Evolutionary conservation across 2,329 filamentous ascomycete genomes (phyloP).

Genomic region (Pseudocercospora fuligena): DNA sequence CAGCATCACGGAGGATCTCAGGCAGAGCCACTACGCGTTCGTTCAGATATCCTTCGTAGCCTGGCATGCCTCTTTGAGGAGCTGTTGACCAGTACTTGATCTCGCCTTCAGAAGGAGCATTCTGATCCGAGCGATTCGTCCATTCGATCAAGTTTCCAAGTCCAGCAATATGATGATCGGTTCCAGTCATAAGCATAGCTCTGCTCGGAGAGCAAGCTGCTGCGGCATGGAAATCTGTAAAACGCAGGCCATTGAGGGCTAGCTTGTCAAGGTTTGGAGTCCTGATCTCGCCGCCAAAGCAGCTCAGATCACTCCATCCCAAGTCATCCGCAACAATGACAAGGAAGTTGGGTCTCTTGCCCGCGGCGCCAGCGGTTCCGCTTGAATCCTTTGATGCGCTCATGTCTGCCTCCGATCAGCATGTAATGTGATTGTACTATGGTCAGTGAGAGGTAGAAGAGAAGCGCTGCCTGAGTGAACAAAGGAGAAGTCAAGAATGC

Average conservation of each 20-base stretch:
- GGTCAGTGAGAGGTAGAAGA: neutral
- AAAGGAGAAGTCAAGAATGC: neutral
- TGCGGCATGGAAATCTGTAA: constrained; percentile 69
- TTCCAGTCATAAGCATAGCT: constrained; percentile 70
- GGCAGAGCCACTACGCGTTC: constrained; percentile 63
- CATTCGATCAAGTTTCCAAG: constrained; percentile 65
- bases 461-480: neutral
- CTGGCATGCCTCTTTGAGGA: constrained; percentile 62
- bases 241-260: constrained; percentile 56
- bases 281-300: constrained; percentile 65
- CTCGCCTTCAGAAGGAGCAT: constrained; percentile 56
- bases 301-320: constrained; percentile 57
- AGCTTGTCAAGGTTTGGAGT: constrained; percentile 63
- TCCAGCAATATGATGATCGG: constrained; percentile 64
- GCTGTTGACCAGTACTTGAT: constrained; percentile 53
- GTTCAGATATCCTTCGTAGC: constrained; percentile 69
- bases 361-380: constrained; percentile 34
- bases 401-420: constrained; percentile 36
- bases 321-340: constrained; percentile 49
- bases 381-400: constrained; percentile 38
- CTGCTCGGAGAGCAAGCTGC: constrained; percentile 68
- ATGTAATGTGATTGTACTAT: constrained; percentile 23
- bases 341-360: constrained; percentile 63
- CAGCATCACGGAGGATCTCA: constrained; percentile 62
- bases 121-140: constrained; percentile 60